Evolutionary conservation across 1,284 basidiomycete species (phyloP).

Genomic region (Taiwanofungus camphoratus): DNA sequence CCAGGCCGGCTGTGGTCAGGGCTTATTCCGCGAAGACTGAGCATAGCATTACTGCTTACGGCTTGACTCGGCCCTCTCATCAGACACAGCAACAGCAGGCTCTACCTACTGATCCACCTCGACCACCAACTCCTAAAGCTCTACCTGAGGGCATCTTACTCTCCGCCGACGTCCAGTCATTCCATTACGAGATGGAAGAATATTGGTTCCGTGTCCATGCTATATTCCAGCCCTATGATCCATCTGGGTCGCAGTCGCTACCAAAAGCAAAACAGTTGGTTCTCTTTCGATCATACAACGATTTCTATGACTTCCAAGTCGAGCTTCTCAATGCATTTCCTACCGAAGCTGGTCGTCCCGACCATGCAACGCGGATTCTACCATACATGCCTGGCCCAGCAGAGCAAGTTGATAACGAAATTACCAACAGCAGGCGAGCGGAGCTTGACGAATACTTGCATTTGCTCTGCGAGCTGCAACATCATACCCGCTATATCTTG

Average conservation of each 20-base stretch:
- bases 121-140: slow-evolving; percentile 31
- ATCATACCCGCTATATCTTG: slow-evolving; percentile 73
- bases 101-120: slow-evolving; percentile 15
- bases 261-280: slow-evolving; percentile 78
- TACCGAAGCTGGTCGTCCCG: slow-evolving; percentile 77
- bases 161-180: slow-evolving; percentile 89
- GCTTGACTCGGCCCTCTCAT: slow-evolving; percentile 24
- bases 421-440: slow-evolving; percentile 76
- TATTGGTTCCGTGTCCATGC: slow-evolving; percentile 98
- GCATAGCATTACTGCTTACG: slow-evolving; percentile 21
- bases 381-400: slow-evolving; percentile 97
- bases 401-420: slow-evolving; percentile 76
- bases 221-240: slow-evolving; percentile 76
- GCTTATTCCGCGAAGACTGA: slow-evolving; percentile 12
- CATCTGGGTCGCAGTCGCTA: slow-evolving; percentile 43
- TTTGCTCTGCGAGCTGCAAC: slow-evolving; percentile 67
- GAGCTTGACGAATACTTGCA: slow-evolving; percentile 90
- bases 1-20: slow-evolving; percentile 8
- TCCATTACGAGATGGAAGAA: slow-evolving; percentile 93
- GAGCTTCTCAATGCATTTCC: slow-evolving; percentile 83
- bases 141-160: slow-evolving; percentile 82
- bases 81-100: slow-evolving; percentile 20
- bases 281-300: slow-evolving; percentile 93
- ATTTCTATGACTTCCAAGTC: slow-evolving; percentile 98
- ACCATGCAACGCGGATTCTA: slow-evolving; percentile 66